Evolutionary conservation across 768 basidiomycete species (phyloP), one percentile per base, ranked within the genome.

Genomic region (Pleurotus cornucopiae): DNA sequence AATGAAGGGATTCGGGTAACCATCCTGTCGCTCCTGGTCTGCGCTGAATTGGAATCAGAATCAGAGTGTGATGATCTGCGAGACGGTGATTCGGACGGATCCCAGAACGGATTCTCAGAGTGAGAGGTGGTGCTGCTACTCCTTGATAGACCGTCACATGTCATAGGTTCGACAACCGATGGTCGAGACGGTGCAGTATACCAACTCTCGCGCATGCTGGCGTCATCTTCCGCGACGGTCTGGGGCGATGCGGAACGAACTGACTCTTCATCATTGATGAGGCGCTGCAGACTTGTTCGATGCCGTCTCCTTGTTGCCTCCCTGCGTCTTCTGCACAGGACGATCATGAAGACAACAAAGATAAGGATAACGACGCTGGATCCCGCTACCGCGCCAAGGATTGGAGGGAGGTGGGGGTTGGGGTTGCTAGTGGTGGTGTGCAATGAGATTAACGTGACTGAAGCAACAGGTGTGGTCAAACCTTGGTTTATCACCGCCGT

Each of bases 21-120:
- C 18, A 37, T 21, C 39, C 23, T 53, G 6, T 14, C 37, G 18
- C 12, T 39, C 26, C 46, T 44, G 2, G n/a, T 44, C 20, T 44
- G 41, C 5, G 5, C 41, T 44, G 41, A 44, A 44, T 44, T 34
- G 14, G 54, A 46, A 38, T 34, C 25, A 18, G 54, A 48, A 23
- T 16, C 6, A 46, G 41, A 45, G 43, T 1, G 43, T 37, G 54
- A 55, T 43, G 43, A 23, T 16, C n/a, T 54, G 52, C 12, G 20
- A 13, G 26, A 26, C 5, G 13, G 13, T 23, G 25, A 16, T 12
- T 55, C 54, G 23, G 54, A 21, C 6, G 54, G 43, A 38, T 55
- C 54, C 54, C 54, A 55, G 54, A 55, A 55, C 4, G 54, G 54
- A 18, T 55, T 46, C 14, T 55, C 38, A 23, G 38, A n/a, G 23